Evolutionary conservation across 2,329 filamentous ascomycete genomes (phyloP).

Genomic region (Magnaporthiopsis poae): DNA sequence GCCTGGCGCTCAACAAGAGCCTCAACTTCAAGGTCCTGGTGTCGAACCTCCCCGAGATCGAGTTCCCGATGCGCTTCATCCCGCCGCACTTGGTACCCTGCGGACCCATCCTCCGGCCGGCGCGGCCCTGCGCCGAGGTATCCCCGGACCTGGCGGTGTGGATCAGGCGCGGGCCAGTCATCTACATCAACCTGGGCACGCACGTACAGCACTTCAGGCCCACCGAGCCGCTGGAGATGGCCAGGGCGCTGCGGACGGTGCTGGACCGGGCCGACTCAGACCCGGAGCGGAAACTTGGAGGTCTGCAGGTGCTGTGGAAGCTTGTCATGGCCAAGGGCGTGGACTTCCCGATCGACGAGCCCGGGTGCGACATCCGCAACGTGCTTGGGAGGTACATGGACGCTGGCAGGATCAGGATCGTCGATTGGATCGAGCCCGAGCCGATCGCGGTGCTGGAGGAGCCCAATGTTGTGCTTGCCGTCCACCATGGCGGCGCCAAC

Average conservation of each 20-base stretch:
- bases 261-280: constrained; percentile 19
- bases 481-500: constrained; percentile 39
- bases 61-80: constrained; percentile 25
- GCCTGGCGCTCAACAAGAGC: constrained; percentile 11
- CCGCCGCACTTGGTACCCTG: constrained; percentile 32
- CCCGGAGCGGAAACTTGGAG: constrained; percentile 24
- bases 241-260: constrained; percentile 24
- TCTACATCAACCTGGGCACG: constrained; percentile 41
- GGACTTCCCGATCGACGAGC: constrained; percentile 1
- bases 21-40: constrained; percentile 14
- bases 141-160: constrained; percentile 33
- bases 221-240: constrained; percentile 28
- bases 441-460: constrained; percentile 27
- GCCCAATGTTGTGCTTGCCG: constrained; percentile 28
- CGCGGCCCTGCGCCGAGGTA: constrained; percentile 22
- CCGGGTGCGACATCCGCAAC: constrained; percentile 12
- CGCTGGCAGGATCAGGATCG: constrained; percentile 24
- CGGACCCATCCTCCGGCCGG: constrained; percentile 36
- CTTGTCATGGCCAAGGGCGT: constrained; percentile 13
- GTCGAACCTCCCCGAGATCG: constrained; percentile 16
- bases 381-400: constrained; percentile 20
- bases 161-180: constrained; percentile 31
- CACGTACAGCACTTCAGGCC: constrained; percentile 22
- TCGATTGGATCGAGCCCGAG: constrained; percentile 30
- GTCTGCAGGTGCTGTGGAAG: constrained; percentile 30